These are phyloP conservation scores for Allodekkera sacchari DNA, from an alignment of 805 yeast species.

Conservation along the genomic window DNA sequence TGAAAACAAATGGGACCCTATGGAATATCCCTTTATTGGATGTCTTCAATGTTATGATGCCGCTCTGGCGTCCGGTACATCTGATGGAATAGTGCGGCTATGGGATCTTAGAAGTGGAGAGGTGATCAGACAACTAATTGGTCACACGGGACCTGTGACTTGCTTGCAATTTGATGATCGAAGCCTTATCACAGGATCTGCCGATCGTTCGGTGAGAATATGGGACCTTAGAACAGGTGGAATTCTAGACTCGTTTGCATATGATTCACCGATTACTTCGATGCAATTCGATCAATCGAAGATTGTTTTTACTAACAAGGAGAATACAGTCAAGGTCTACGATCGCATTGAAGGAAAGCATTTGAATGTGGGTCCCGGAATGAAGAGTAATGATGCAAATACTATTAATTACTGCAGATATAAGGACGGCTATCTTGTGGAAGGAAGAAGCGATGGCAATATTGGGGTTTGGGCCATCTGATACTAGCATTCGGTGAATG, in stretches of 20 bases:
- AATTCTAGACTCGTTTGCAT: slow-evolving; percentile 52
- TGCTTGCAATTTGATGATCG: slow-evolving; percentile 61
- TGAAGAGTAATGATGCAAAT: slow-evolving; percentile 18
- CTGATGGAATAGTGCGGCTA: slow-evolving; percentile 64
- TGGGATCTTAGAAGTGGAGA: slow-evolving; percentile 74
- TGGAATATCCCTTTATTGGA: slow-evolving; percentile 41
- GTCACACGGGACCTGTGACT: slow-evolving; percentile 65
- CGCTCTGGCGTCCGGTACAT: slow-evolving; percentile 71
- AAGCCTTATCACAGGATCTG: slow-evolving; percentile 54
- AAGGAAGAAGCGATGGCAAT: slow-evolving; percentile 53
- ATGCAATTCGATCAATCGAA: slow-evolving; percentile 52
- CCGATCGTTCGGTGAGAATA: slow-evolving; percentile 53
- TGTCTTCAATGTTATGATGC: slow-evolving; percentile 68
- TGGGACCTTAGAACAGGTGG: slow-evolving; percentile 73
- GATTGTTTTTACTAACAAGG: slow-evolving; percentile 44
- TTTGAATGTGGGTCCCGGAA: slow-evolving; percentile 42
- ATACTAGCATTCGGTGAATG: no score
- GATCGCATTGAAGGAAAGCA: slow-evolving; percentile 48
- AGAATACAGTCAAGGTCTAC: slow-evolving; percentile 44
- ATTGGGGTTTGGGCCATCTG: slow-evolving; percentile 57
- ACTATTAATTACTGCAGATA: slow-evolving; percentile 37
- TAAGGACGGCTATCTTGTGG: slow-evolving; percentile 58
- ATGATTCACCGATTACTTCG: slow-evolving; percentile 45
- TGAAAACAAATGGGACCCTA: slow-evolving; percentile 2
- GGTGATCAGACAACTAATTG: slow-evolving; percentile 49